Base-by-base conservation (phyloP, 345 rosid genomes). In the Eucalyptus virginea region DNA sequence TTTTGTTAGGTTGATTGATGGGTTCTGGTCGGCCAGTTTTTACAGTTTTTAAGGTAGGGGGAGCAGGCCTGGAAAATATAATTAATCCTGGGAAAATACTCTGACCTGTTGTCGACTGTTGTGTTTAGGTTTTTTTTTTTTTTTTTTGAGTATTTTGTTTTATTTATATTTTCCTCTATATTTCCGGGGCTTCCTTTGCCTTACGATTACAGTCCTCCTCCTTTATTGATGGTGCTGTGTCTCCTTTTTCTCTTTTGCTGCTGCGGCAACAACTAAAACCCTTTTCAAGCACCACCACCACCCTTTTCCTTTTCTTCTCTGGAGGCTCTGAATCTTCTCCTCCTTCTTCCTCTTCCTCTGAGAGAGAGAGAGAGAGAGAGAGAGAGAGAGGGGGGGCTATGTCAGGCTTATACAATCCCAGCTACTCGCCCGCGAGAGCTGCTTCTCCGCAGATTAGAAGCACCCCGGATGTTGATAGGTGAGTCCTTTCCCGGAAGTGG, bases 371-470 rank as follows among this genome's bases (percentile, higher is more conserved):
- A 32, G 10, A 69, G 14, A 24, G 13, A 47, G 50, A 48, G 50
- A 16, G 12, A 24, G 12, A 24, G 12, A 23, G 1, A 54, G 5
- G 6, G 16, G 16, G 32, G 83, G 83, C 93, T 88, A 98, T 98
- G 99, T 97, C 99, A 88, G 99, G 99, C 91, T 91, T 98, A 93
- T 98, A 97, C 92, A 96, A 98, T 94, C 93, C 96, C 91, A 96
- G 94, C 94, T 98, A 94, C 94, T 98, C 99, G 86, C 99, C 99
- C 88, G 98, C 97, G 88, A 93, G 99, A 92, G 98, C 98, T 91
- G 98, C 98, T 90, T 97, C 98, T 92, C 99, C 99, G 8, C 99
- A 95, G 95, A 97, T 97, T 95, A 95, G 99, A 93, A 94, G 93
- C 95, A 88, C 93, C 86, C 95, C 99, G 87, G 98, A 97, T 95